These are phyloP conservation scores for Astrocystis sublimbata DNA, from an alignment of 495 filamentous ascomycete genomes.

Conservation along the genomic window DNA sequence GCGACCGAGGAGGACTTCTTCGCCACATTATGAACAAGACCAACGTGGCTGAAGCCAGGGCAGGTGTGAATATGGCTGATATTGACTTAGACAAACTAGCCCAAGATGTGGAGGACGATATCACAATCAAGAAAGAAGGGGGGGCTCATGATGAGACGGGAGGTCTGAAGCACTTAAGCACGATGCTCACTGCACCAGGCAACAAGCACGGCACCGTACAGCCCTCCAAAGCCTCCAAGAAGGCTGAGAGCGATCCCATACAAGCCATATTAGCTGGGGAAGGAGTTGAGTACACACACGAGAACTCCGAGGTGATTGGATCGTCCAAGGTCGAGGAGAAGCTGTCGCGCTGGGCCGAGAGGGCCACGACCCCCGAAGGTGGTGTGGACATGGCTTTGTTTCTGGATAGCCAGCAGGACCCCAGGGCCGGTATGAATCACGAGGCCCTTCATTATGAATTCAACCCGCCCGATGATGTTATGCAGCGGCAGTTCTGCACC, in stretches of 20 bases:
- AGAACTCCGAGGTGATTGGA: conserved; percentile 94
- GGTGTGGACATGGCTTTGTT: conserved; percentile 39
- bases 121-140: conserved; percentile 44
- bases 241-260: conserved; percentile 68
- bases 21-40: conserved; percentile 96
- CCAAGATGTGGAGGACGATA: conserved; percentile 49
- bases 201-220: conserved; percentile 36
- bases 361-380: conserved; percentile 54
- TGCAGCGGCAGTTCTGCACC: conserved; percentile 81
- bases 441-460: conserved; percentile 62
- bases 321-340: conserved; percentile 80
- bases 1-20: conserved; percentile 76
- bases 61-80: conserved; percentile 76
- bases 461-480: conserved; percentile 73
- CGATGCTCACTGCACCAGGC: conserved; percentile 58
- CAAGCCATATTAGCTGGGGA: conserved; percentile 86
- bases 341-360: conserved; percentile 73
- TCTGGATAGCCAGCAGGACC: conserved; percentile 31
- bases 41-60: conserved; percentile 89
- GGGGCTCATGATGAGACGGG: conserved; percentile 54
- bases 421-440: conserved; percentile 11
- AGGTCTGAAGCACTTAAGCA: conserved; percentile 76
- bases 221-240: conserved; percentile 27
- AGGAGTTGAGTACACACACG: conserved; percentile 93
- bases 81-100: conserved; percentile 66